A percentile compares a stretch with the other conserved stretches of the same genome.
These are phyloP conservation scores for Salix dunnii DNA, from an alignment of 345 rosid genomes.

Conservation along the genomic window DNA sequence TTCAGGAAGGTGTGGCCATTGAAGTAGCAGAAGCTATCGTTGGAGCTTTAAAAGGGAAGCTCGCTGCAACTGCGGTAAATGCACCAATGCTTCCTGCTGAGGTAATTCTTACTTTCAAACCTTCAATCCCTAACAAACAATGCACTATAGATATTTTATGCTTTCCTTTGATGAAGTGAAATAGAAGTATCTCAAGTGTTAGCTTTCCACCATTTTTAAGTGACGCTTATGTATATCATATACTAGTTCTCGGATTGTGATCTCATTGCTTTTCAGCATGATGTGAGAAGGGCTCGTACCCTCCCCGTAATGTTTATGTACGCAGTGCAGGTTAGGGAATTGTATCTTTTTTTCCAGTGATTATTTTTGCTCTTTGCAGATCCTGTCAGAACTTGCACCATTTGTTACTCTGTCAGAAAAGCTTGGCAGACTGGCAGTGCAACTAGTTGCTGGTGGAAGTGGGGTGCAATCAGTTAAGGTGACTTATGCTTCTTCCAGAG, in stretches of 20 bases:
- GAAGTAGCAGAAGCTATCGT: conserved; percentile 21
- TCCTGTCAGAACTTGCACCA: conserved; percentile 23
- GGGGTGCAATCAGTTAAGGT: conserved; percentile 17
- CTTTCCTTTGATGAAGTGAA: neutral
- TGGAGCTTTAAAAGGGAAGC: conserved; percentile 25
- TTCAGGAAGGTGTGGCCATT: conserved; percentile 22
- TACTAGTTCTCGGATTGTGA: neutral
- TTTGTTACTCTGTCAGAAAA: conserved; percentile 23
- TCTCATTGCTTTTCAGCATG: neutral
- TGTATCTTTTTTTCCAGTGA: neutral
- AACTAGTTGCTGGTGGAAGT: conserved; percentile 26
- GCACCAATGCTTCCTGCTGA: conserved; percentile 26
- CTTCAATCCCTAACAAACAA: neutral
- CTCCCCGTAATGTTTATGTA: neutral
- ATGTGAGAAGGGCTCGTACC: neutral
- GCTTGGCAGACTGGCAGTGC: conserved; percentile 23
- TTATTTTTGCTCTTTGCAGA: conserved; percentile 3
- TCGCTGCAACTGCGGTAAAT: conserved; percentile 27
- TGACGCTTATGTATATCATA: neutral
- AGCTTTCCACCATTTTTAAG: neutral
- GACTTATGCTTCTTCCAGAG: conserved; percentile 24
- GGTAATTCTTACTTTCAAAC: conserved; percentile 2
- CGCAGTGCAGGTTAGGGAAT: neutral
- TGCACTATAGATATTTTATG: neutral
- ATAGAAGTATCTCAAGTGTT: neutral